Evolutionary conservation across 2,329 filamentous ascomycete genomes (phyloP).

Genomic region (Cytospora piceicola): DNA sequence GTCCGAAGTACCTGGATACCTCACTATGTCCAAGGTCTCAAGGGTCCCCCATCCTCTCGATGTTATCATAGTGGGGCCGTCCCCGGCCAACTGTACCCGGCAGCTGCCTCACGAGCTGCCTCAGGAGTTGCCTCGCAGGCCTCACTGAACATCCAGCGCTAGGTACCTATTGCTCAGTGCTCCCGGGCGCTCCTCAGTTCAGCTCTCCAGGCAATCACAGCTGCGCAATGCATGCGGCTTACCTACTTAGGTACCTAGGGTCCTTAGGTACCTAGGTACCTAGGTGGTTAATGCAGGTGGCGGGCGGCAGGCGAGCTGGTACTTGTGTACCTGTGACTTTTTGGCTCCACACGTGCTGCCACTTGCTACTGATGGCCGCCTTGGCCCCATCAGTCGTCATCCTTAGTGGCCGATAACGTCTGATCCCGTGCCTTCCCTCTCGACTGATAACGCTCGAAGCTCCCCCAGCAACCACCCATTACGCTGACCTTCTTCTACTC

Average conservation of each 20-base stretch:
- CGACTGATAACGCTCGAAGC: constrained; percentile 21
- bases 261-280: too few species aligned
- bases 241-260: too few species aligned
- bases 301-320: neutral
- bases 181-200: neutral
- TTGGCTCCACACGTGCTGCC: constrained; percentile 15
- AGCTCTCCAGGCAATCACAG: neutral
- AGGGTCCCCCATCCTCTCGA: neutral
- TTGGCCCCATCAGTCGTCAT: constrained; percentile 26
- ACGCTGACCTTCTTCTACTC: constrained; percentile 11
- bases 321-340: constrained; percentile 20
- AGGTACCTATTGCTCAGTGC: too few species aligned
- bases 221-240: constrained; percentile 2
- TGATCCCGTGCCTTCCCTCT: constrained; percentile 26
- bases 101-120: neutral
- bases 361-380: constrained; percentile 1
- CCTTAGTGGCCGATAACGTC: constrained; percentile 26
- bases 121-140: too few species aligned
- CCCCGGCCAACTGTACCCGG: neutral
- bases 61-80: neutral
- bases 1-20: neutral
- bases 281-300: too few species aligned
- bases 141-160: neutral
- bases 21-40: neutral
- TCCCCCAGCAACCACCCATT: constrained; percentile 19